Percentiles rank a stretch among this genome's conserved stretches.
phyloP scores from a whole-genome alignment of 2,329 filamentous ascomycete species.

The Ploettnerulaceae sp. region DNA sequence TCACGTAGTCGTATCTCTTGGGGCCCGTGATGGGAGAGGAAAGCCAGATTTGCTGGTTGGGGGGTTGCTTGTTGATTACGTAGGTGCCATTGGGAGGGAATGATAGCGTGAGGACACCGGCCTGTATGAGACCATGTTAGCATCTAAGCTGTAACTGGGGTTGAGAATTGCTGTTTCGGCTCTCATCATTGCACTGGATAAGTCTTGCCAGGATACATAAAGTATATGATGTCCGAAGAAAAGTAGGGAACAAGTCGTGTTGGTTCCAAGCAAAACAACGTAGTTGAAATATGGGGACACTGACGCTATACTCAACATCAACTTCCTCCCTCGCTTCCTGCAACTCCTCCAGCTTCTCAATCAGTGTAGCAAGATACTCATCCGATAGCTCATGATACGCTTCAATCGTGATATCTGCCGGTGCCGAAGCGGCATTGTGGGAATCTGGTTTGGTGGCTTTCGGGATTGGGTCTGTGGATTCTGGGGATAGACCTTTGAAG shows the following conservation, averaged over 20 bases:
- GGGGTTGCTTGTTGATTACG: conserved; percentile 96
- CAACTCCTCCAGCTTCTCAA: conserved; percentile 62
- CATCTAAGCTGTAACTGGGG: too few relatives aligned
- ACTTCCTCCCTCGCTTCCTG: conserved; percentile 70
- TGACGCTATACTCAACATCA: conserved; percentile 85
- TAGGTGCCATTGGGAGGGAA: conserved; percentile 72
- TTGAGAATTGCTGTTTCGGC: too few relatives aligned
- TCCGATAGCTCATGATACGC: conserved; percentile 78
- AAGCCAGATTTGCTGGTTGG: conserved; percentile 97
- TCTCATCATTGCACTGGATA: too few relatives aligned
- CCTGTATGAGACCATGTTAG: conserved; percentile 44
- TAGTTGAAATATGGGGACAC: conserved; percentile 33
- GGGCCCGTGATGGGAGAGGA: conserved; percentile 87
- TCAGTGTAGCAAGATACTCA: conserved; percentile 58
- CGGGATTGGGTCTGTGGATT: conserved; percentile 48
- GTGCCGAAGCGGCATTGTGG: conserved; percentile 33
- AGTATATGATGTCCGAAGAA: too few relatives aligned
- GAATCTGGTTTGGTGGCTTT: conserved; percentile 35
- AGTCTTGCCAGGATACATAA: too few relatives aligned
- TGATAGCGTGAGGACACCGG: conserved; percentile 76
- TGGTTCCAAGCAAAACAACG: background rate
- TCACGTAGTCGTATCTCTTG: conserved; percentile 89
- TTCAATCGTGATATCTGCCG: conserved; percentile 61
- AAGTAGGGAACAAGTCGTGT: too few relatives aligned
- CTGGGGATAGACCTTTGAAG: conserved; percentile 53